Conservation (phyloP, 768 basidiomycete species). For the Mrakia hoshinonis region DNA sequence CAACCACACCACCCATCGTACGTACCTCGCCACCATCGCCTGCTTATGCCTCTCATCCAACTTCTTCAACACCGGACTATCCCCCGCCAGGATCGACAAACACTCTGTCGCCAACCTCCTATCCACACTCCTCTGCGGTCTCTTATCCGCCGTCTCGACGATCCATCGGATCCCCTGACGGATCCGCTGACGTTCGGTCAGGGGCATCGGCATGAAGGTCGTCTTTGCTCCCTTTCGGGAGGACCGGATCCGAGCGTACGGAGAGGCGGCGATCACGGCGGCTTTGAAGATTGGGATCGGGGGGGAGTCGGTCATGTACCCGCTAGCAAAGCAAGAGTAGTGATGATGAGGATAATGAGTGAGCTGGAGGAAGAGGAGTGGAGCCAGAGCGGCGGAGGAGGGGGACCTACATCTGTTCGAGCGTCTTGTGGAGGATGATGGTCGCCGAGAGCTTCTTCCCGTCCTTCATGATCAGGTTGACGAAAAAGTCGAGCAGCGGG, state of each 20-base stretch:
- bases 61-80: constrained; percentile 51
- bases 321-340: neutral
- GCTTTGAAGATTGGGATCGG: constrained; percentile 69
- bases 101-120: constrained; percentile 72
- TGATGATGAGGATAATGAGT: constrained; percentile 46
- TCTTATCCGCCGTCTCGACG: constrained; percentile 53
- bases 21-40: constrained; percentile 58
- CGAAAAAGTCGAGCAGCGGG: constrained; percentile 61
- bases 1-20: too few species aligned
- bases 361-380: neutral
- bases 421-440: neutral
- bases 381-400: neutral
- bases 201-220: constrained; percentile 57
- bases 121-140: constrained; percentile 52
- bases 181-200: constrained; percentile 72
- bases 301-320: constrained; percentile 53
- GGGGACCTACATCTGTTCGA: constrained; percentile 7
- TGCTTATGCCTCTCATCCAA: constrained; percentile 57
- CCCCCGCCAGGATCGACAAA: constrained; percentile 57
- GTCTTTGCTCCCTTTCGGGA: constrained; percentile 59
- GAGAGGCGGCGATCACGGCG: constrained; percentile 61
- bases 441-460: constrained; percentile 60
- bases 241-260: constrained; percentile 56
- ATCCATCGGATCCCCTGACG: constrained; percentile 65
- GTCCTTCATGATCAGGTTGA: constrained; percentile 54